Evolutionary conservation across 2,329 filamentous ascomycete species (phyloP).

Genomic region (Chaetomiaceae sp.): DNA sequence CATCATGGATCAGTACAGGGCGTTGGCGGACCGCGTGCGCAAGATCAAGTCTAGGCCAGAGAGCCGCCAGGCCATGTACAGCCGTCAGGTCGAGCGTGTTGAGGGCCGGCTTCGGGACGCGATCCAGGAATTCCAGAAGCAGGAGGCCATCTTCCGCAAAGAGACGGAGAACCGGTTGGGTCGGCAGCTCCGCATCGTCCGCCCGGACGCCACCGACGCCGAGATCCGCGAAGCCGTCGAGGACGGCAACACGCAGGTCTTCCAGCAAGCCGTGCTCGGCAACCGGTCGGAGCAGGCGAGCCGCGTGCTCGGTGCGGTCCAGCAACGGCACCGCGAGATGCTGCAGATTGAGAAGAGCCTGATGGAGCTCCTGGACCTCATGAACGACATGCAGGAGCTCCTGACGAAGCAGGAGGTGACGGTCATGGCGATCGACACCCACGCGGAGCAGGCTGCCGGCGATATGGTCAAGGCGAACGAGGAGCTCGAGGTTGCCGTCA

Average conservation of each 20-base stretch:
- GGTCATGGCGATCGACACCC: slow-evolving; percentile 75
- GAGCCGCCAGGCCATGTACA: slow-evolving; percentile 65
- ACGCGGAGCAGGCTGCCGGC: slow-evolving; percentile 76
- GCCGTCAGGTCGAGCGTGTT: slow-evolving; percentile 72
- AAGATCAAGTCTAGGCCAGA: slow-evolving; percentile 77
- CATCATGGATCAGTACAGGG: slow-evolving; percentile 77
- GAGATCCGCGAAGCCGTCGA: slow-evolving; percentile 69
- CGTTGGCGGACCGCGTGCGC: slow-evolving; percentile 72
- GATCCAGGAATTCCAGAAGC: slow-evolving; percentile 73
- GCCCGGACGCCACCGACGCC: slow-evolving; percentile 69
- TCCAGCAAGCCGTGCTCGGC: slow-evolving; percentile 79
- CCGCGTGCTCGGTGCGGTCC: slow-evolving; percentile 70
- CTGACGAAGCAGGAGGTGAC: slow-evolving; percentile 81
- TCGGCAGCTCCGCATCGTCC: slow-evolving; percentile 84
- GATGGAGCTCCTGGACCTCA: slow-evolving; percentile 78
- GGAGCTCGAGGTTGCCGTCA: slow-evolving; percentile 74
- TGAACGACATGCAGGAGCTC: slow-evolving; percentile 81
- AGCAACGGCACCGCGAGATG: slow-evolving; percentile 77
- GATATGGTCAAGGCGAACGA: slow-evolving; percentile 81
- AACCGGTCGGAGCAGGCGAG: slow-evolving; percentile 76
- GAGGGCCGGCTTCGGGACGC: slow-evolving; percentile 74
- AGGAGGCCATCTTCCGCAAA: slow-evolving; percentile 75
- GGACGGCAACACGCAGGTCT: slow-evolving; percentile 71
- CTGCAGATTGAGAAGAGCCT: slow-evolving; percentile 90
- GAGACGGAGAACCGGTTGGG: slow-evolving; percentile 77